These are phyloP conservation scores for Lagenidium sp. DNA, from an alignment of 352 stramenopile species.

Conservation along the genomic window DNA sequence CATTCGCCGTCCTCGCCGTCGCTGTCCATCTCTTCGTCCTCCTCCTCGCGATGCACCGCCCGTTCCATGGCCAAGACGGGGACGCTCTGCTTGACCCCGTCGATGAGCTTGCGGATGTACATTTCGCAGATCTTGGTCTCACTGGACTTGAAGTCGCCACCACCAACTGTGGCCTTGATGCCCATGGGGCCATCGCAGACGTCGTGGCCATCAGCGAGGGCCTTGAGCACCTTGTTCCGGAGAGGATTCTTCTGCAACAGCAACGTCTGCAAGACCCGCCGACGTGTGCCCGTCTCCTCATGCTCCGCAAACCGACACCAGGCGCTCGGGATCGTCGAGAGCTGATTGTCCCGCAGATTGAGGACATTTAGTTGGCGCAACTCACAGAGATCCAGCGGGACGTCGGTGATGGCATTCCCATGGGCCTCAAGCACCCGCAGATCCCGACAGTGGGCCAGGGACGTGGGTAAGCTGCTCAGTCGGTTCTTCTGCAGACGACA, in stretches of 20 bases:
- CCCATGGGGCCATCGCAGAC: too few species aligned
- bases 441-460: slow-evolving; percentile 18
- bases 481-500: slow-evolving; percentile 36
- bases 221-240: slow-evolving; percentile 20
- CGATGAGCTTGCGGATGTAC: slow-evolving; percentile 42
- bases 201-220: slow-evolving; percentile 24
- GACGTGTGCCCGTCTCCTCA: neutral
- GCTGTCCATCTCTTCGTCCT: slow-evolving; percentile 5
- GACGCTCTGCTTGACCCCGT: slow-evolving; percentile 13
- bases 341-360: slow-evolving; percentile 36
- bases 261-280: slow-evolving; percentile 28
- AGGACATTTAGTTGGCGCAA: slow-evolving; percentile 25
- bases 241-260: slow-evolving; percentile 38
- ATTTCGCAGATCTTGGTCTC: slow-evolving; percentile 25
- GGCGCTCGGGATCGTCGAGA: slow-evolving; percentile 29
- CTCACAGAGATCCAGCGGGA: slow-evolving; percentile 17
- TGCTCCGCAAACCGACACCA: slow-evolving; percentile 37
- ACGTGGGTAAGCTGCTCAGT: slow-evolving; percentile 19
- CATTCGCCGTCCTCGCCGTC: slow-evolving; percentile 14
- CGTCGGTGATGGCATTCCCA: slow-evolving; percentile 27
- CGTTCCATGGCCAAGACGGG: slow-evolving; percentile 3
- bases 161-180: neutral
- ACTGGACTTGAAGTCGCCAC: slow-evolving; percentile 5
- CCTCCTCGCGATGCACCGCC: slow-evolving; percentile 4
- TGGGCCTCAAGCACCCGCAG: slow-evolving; percentile 38